These are phyloP conservation scores for Simplicillium sp. DNA, from an alignment of 2,329 filamentous ascomycete species.

Conservation along the genomic window DNA sequence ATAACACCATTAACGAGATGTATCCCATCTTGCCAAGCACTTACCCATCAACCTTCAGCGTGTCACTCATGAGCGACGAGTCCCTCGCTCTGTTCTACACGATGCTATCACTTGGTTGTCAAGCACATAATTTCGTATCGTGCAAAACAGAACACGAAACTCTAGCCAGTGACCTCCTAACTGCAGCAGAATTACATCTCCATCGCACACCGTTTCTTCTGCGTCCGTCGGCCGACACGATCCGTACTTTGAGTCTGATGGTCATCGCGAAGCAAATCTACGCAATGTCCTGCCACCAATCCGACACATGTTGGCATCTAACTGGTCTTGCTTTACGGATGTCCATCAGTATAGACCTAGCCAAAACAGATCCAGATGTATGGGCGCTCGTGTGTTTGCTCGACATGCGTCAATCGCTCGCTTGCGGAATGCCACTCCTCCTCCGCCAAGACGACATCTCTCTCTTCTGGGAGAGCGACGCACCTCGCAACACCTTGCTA, in stretches of 20 bases:
- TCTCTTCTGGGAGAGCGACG: background rate
- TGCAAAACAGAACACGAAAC: background rate
- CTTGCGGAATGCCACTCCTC: constrained; percentile 6
- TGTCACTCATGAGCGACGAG: constrained; percentile 1
- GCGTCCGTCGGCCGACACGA: constrained; percentile 1
- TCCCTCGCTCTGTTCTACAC: constrained; percentile 4
- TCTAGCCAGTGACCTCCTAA: constrained; percentile 2
- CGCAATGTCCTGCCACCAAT: constrained; percentile 6
- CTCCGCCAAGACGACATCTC: constrained; percentile 2
- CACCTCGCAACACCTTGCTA: background rate
- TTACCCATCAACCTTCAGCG: background rate
- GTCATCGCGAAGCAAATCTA: constrained; percentile 6
- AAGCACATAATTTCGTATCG: constrained; percentile 2
- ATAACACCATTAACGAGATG: constrained; percentile 4
- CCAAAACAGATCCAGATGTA: background rate
- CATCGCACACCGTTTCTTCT: constrained; percentile 6
- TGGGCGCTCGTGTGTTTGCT: constrained; percentile 5
- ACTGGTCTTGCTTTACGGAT: constrained; percentile 5
- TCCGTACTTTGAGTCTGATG: constrained; percentile 3
- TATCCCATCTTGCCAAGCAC: constrained; percentile 3
- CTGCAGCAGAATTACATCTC: constrained; percentile 4
- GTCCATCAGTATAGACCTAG: constrained; percentile 2
- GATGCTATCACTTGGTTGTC: constrained; percentile 5
- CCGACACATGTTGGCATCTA: constrained; percentile 7
- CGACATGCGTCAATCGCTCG: constrained; percentile 5